A percentile compares a stretch with the other conserved stretches of the same genome.
Conservation (phyloP, 768 basidiomycete genomes). For the Boletus pseudo-olivaceus region DNA sequence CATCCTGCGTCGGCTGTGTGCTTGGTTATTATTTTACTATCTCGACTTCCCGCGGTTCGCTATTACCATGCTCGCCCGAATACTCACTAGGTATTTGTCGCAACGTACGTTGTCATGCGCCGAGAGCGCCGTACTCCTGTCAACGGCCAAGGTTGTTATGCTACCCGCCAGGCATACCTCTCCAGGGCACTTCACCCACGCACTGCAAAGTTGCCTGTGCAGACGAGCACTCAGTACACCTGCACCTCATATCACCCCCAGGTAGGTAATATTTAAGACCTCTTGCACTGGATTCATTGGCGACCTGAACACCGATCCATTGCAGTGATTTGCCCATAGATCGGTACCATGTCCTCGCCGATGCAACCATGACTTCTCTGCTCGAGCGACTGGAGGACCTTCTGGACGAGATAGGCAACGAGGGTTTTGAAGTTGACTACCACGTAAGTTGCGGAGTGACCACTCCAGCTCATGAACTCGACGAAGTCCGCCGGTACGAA, state of each 20-base stretch:
- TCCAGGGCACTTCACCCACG: background rate
- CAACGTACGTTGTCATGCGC: slow-evolving; percentile 4
- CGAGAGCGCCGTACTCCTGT: background rate
- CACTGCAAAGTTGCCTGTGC: slow-evolving; percentile 5
- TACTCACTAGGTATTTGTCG: slow-evolving; percentile 13
- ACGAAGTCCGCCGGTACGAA: background rate
- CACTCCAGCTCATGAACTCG: background rate
- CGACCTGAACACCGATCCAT: background rate
- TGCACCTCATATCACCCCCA: slow-evolving; percentile 53
- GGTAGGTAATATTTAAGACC: slow-evolving; percentile 34
- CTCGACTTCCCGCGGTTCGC: background rate
- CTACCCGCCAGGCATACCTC: background rate
- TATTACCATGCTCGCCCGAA: slow-evolving; percentile 19
- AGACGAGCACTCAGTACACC: slow-evolving; percentile 43
- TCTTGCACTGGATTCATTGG: background rate
- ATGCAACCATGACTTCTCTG: slow-evolving; percentile 71
- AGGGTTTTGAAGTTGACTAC: slow-evolving; percentile 82
- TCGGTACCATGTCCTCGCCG: slow-evolving; percentile 68
- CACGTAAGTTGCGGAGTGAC: slow-evolving; percentile 49
- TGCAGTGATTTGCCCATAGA: slow-evolving; percentile 54
- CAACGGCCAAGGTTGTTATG: slow-evolving; percentile 1
- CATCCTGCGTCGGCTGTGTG: background rate
- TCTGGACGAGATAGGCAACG: slow-evolving; percentile 55
- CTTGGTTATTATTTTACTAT: background rate
- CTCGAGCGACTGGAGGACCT: slow-evolving; percentile 72